Conservation (phyloP, 306 rosid genomes). For the Vigna unguiculata region DNA sequence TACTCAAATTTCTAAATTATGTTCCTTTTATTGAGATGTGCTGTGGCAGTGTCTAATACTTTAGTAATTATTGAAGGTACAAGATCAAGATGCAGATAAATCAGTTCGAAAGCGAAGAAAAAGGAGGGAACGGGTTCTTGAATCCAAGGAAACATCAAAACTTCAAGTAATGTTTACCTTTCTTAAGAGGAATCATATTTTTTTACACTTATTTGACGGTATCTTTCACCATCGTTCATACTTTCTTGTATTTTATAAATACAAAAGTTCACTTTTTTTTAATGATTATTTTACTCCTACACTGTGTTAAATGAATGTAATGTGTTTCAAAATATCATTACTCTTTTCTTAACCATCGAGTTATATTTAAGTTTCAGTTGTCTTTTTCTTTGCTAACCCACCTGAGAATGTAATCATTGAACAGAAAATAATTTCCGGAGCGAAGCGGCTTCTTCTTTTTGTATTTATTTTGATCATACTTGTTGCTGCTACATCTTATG, state of each 20-base stretch:
- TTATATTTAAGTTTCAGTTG: constrained; percentile 1
- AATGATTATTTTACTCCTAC: no score
- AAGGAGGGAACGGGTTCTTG: constrained; percentile 61
- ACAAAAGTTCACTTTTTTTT: no score
- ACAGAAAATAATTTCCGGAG: constrained; percentile 64
- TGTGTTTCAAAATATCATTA: no score
- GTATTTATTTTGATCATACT: constrained; percentile 53
- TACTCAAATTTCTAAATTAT: background rate
- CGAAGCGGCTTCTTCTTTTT: constrained; percentile 64
- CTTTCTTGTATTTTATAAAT: no score
- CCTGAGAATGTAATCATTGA: constrained; percentile 26
- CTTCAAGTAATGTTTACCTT: constrained; percentile 76
- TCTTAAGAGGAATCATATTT: no score
- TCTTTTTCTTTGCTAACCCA: constrained; percentile 40
- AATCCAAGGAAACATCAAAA: constrained; percentile 60
- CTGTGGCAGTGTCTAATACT: constrained; percentile 17
- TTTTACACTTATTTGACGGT: no score
- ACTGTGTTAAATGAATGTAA: no score
- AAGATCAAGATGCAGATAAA: constrained; percentile 63
- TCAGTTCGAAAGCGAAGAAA: constrained; percentile 64
- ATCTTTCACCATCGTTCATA: no score
- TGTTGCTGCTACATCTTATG: constrained; percentile 57
- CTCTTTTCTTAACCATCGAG: constrained; percentile 10
- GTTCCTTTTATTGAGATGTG: constrained; percentile 18
- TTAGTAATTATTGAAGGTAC: constrained; percentile 56